These are phyloP conservation scores for Aquanectria penicillioides DNA, from an alignment of 2,329 filamentous ascomycete genomes.

Conservation along the genomic window DNA sequence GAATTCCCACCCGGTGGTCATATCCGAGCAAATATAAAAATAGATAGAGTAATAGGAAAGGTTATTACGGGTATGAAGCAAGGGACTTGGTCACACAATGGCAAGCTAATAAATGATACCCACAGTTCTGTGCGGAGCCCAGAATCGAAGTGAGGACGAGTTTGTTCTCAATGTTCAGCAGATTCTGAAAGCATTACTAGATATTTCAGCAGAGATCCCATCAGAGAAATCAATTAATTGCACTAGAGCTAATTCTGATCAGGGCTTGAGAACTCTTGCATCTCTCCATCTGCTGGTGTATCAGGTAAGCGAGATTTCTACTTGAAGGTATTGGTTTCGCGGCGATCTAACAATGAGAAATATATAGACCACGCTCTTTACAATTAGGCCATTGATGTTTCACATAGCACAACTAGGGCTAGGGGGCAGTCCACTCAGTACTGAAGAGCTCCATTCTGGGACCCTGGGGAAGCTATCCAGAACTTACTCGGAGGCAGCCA, in stretches of 20 bases:
- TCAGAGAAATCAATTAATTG: slow-evolving; percentile 3
- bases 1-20: slow-evolving; percentile 7
- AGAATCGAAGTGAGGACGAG: background rate
- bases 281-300: slow-evolving; percentile 13
- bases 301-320: background rate
- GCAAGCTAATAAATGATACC: background rate
- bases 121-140: slow-evolving; percentile 5
- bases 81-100: background rate
- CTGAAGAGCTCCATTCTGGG: background rate
- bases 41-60: slow-evolving; percentile 7
- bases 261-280: slow-evolving; percentile 1
- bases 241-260: background rate
- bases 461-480: slow-evolving; percentile 7
- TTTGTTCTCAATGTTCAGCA: slow-evolving; percentile 17
- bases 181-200: slow-evolving; percentile 6
- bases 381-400: slow-evolving; percentile 14
- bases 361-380: slow-evolving; percentile 12
- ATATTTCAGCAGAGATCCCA: slow-evolving; percentile 13
- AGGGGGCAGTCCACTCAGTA: background rate
- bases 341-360: too few relatives aligned
- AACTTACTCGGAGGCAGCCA: slow-evolving; percentile 18
- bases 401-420: slow-evolving; percentile 7
- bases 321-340: too few relatives aligned
- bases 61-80: slow-evolving; percentile 3
- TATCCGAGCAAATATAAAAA: slow-evolving; percentile 9